Conservation (phyloP, 1,284 basidiomycete genomes). For the Sporisorium scitamineum region DNA sequence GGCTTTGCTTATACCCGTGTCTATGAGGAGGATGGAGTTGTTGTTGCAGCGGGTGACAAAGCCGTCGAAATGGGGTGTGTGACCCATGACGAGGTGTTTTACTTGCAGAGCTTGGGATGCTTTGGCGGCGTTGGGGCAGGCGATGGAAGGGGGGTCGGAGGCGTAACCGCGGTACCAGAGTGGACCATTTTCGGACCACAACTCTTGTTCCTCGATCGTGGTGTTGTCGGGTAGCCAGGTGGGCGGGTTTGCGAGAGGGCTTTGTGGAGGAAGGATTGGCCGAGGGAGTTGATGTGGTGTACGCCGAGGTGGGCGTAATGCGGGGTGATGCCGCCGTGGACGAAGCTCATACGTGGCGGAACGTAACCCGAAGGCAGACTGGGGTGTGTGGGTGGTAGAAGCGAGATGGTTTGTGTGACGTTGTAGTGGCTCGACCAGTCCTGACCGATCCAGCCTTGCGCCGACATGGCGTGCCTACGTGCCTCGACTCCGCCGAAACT, state of each 20-base stretch:
- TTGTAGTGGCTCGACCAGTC: slow-evolving; percentile 61
- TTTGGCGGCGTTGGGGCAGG: slow-evolving; percentile 41
- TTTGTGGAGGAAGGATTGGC: slow-evolving; percentile 50
- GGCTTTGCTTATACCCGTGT: slow-evolving; percentile 64
- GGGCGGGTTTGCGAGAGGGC: slow-evolving; percentile 29
- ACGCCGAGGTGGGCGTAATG: slow-evolving; percentile 46
- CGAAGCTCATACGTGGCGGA: slow-evolving; percentile 51
- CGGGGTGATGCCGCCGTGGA: slow-evolving; percentile 66
- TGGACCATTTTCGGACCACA: slow-evolving; percentile 59
- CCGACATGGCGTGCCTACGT: slow-evolving; percentile 57
- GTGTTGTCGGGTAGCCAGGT: slow-evolving; percentile 40
- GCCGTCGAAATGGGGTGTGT: slow-evolving; percentile 64
- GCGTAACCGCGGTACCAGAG: slow-evolving; percentile 68
- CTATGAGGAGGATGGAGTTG: slow-evolving; percentile 57
- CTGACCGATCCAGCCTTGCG: slow-evolving; percentile 70
- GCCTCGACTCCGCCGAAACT: slow-evolving; percentile 61
- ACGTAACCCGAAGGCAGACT: slow-evolving; percentile 13
- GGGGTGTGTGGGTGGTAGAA: slow-evolving; percentile 35
- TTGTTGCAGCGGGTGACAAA: slow-evolving; percentile 58
- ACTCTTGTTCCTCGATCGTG: slow-evolving; percentile 42
- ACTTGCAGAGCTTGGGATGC: slow-evolving; percentile 32
- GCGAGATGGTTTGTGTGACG: slow-evolving; percentile 47
- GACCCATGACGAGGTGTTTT: slow-evolving; percentile 59
- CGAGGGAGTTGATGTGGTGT: slow-evolving; percentile 56
- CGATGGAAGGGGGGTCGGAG: slow-evolving; percentile 20